Evolutionary conservation across 768 basidiomycete genomes (phyloP), one percentile per base, ranked within the genome.

Genomic region (Boletus rubescentipes): DNA sequence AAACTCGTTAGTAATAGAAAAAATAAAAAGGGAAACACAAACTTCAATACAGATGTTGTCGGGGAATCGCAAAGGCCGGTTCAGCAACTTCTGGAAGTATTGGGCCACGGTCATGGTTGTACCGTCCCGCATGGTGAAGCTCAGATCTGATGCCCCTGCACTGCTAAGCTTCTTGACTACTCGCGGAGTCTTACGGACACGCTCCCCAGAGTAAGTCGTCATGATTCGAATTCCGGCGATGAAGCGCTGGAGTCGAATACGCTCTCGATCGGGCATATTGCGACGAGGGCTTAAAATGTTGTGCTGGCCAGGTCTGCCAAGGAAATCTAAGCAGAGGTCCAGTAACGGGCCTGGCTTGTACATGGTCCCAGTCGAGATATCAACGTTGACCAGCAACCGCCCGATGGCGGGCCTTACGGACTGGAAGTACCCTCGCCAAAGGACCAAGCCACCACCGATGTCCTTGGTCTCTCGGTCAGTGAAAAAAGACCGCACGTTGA

Each of bases 371-470:
- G 89, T 88, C 0, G 85, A 82, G 43, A 90, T 87, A 56, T 92
- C 90, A 58, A 92, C 77, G 53, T 91, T 92, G 59, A 91, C 74
- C 26, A 90, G 67, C 61, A 92, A 79, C 0, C 73, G 72, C 0
- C 83, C 83, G 16, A 84, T 76, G 0, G 80, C 81, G 4, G 89
- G 89, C 20, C 90, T 77, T 12, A 90, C 78, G 0, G 86, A 87
- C 64, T 91, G 90, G 70, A 92, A 91, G 51, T 87, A 90, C 0
- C 90, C 90, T 4, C 89, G 77, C 88, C 88, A 89, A 0, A 90
- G 75, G 14, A 82, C 78, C 4, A 92, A 75, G 0, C 91, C 89
- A 0, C 67, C 64, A 1, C 88, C 86, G 23, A 90, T 81, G 29
- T 69, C 61, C 42, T 73, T 77, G 9, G 71, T 77, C 47, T 83